Evolutionary conservation across 768 basidiomycete species (phyloP), one percentile per base, ranked within the genome.

Genomic region (Multifurca ochricompacta): DNA sequence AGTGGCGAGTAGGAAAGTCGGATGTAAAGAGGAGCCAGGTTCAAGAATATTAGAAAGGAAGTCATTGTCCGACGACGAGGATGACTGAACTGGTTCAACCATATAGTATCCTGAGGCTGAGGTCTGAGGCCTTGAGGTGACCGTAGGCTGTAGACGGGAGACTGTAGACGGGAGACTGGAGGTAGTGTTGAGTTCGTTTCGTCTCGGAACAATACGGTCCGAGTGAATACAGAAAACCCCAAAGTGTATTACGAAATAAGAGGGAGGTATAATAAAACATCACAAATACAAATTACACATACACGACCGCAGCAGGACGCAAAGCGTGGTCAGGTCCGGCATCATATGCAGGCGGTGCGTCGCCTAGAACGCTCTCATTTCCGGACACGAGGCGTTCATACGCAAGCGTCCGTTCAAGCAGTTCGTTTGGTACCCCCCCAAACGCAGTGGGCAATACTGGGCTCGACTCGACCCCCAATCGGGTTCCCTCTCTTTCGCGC

Each of bases 341-440:
- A 35, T 71, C 71, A 65, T 93, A 92, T n/a, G 80, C 73, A 3
- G 94, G 94, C 0, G 94, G 93, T 7, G 78, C 77, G 66, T 96
- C 92, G 6, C 93, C 93, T 14, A 74, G 73, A 63, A 87, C 84
- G 43, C 77, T 86, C 67, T 87, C 87, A 66, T 85, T 82, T 21
- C 94, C 93, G 10, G 86, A 79, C 35, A 96, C 76, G 18, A 96
- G 76, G 23, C 85, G 76, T 65, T 91, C 92, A 62, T 87, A 92
- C 41, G 35, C 49, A 23, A 61, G 32, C 31, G 58, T 61, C 54
- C 85, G 76, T 37, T 68, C 61, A 53, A 78, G 21, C 73, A 73
- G n/a, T 68, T 67, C 35, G 73, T 62, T n/a, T 74, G 65, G 16
- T 70, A 69, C 31, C 59, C 53, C 23, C 23, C 23, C 42, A 1